Evolutionary conservation across 306 rosid genomes (phyloP), one percentile per base, ranked within the genome.

Genomic region (Quercus aquifolioides): DNA sequence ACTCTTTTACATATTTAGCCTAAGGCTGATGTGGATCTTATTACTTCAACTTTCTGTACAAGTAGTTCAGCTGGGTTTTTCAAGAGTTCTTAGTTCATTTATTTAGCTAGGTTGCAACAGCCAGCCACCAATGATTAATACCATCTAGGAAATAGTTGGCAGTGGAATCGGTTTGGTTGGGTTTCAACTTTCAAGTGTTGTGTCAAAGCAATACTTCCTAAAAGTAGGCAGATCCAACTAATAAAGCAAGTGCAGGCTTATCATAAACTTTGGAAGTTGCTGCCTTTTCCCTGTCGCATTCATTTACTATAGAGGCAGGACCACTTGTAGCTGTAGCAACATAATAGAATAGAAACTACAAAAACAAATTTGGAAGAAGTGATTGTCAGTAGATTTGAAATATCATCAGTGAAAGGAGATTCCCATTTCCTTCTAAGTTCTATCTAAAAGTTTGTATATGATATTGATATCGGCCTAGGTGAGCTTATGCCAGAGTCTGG

Each of bases 91-190:
- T 79, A 28, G 31, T 60, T 23, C 30, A 74, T 78, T 38, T 74
- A 81, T 86, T 83, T 70, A 31, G 69, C 82, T 41, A 76, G 80
- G 89, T 81, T 80, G 88, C 86, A 79, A 75, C 87, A 69, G 74
- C 81, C 78, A 69, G 46, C 46, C 54, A 49, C 75, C 81, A 87
- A 87, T 89, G 87, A 89, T 89, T 82, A 81, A 76, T 65, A 55
- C 81, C 79, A 73, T 35, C 21, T 77, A 41, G 81, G 83, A 81
- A 62, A 78, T 83, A 74, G 87, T 88, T 86, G 84, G 87, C 84
- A 70, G 71, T 41, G 74, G 87, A 85, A 33, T 81, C 55, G 18
- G 79, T 76, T 55, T 57, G 75, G 59, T 81, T 60, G 74, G 79
- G 62, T 80, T 75, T 83, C 7, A 25, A 60, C 33, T 68, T 52